Evolutionary conservation across 352 stramenopile species (phyloP).

Genomic region (Globisporangium nagaii): DNA sequence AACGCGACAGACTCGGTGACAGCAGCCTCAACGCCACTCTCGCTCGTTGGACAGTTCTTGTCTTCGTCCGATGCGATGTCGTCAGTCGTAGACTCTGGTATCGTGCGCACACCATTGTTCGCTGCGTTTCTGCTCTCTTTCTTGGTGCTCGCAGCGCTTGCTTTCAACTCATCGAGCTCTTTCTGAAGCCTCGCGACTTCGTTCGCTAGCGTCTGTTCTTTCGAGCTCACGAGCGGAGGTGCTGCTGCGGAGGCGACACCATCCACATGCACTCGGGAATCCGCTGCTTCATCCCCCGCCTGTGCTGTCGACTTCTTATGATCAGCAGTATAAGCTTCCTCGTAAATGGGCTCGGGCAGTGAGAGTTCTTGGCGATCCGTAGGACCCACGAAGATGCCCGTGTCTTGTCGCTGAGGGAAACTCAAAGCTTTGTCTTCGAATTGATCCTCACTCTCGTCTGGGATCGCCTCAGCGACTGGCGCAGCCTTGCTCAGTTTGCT

Average conservation of each 20-base stretch:
- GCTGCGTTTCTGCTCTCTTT: background rate
- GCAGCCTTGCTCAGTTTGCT: slow-evolving; percentile 4
- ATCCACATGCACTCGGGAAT: too few species aligned
- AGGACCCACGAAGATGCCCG: background rate
- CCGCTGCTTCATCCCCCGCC: background rate
- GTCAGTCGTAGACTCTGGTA: background rate
- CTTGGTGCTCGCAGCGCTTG: background rate
- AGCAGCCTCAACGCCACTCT: too few species aligned
- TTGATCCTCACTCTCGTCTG: background rate
- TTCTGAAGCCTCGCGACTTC: slow-evolving; percentile 26
- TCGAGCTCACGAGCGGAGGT: slow-evolving; percentile 10
- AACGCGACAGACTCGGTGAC: background rate
- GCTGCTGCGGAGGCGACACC: too few species aligned
- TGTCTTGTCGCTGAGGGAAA: slow-evolving; percentile 3
- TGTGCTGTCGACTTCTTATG: background rate
- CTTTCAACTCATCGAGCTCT: slow-evolving; percentile 17
- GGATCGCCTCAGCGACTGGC: background rate
- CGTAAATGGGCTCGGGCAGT: background rate
- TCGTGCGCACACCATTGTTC: too few species aligned
- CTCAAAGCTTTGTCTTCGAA: background rate
- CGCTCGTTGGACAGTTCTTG: too few species aligned
- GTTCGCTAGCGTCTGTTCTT: slow-evolving; percentile 24
- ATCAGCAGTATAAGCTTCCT: slow-evolving; percentile 1
- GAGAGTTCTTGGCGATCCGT: background rate
- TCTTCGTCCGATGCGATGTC: background rate